A percentile compares a stretch with the other conserved stretches of the same genome.
Conservation (phyloP, 2,329 filamentous ascomycete species). For the Penicillium sp. region DNA sequence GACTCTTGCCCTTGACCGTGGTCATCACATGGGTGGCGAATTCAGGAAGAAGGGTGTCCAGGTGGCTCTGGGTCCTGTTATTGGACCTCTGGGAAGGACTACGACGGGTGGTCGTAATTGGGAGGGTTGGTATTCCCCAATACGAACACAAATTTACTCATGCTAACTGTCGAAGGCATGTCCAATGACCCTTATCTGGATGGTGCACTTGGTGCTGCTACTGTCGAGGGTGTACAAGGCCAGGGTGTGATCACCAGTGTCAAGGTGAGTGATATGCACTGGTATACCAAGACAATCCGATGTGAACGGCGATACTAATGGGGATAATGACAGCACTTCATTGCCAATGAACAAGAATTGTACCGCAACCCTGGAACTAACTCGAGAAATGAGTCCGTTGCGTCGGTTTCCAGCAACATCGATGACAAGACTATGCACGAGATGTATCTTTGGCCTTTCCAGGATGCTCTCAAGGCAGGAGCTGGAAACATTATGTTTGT, state of each 20-base stretch:
- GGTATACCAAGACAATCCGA: no score
- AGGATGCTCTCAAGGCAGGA: slow-evolving; percentile 61
- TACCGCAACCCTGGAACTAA: slow-evolving; percentile 14
- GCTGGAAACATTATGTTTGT: no score
- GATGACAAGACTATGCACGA: slow-evolving; percentile 68
- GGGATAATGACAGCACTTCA: slow-evolving; percentile 49
- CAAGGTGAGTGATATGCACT: no score
- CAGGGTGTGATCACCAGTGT: no score
- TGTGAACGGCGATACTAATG: no score
- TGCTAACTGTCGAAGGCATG: no score
- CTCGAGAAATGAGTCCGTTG: slow-evolving; percentile 33
- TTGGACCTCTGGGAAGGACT: slow-evolving; percentile 45
- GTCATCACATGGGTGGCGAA: slow-evolving; percentile 57
- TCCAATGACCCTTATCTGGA: slow-evolving; percentile 44
- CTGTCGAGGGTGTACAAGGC: slow-evolving; percentile 39
- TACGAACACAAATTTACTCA: no score
- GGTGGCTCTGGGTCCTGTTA: slow-evolving; percentile 38
- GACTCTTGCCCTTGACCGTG: slow-evolving; percentile 55
- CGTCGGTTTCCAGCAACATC: slow-evolving; percentile 60
- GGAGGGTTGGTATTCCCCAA: slow-evolving; percentile 34
- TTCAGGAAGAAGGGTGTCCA: slow-evolving; percentile 54
- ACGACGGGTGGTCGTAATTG: slow-evolving; percentile 45
- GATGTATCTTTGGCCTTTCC: slow-evolving; percentile 67
- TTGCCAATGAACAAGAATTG: slow-evolving; percentile 63
- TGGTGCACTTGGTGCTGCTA: slow-evolving; percentile 36